Base-by-base conservation (phyloP, 768 basidiomycete genomes). In the Nidularia pulvinata region DNA sequence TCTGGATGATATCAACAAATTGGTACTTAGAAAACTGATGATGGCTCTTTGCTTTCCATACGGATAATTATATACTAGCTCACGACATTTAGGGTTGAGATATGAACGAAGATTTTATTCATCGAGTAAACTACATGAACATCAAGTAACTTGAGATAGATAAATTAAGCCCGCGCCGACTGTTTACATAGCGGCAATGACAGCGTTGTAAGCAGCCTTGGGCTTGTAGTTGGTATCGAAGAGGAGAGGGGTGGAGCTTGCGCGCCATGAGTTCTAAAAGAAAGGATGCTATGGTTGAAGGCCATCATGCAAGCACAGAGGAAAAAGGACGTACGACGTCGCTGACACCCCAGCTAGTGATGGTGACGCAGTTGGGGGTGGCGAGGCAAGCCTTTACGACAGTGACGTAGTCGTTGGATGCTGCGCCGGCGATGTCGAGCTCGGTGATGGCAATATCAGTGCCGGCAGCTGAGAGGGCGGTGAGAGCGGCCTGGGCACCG, bases 321-420 rank as follows among this genome's bases (percentile, higher is more conserved):
- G 7, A 16, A 7, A 16, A n/a, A n/a, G n/a, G 1, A 63, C 70
- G 48, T 52, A 75, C 78, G 46, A 64, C 62, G 57, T 81, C 78
- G 59, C 73, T 69, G 42, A 80, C 75, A 61, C 77, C 77, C 78
- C 78, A 81, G 47, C 67, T 69, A 33, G 79, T 80, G 63, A 81
- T 77, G n/a, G 72, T 68, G 30, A 78, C 69, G 59, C 80, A 81
- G 13, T 57, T 55, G 1, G 75, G 62, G 6, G 71, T 69, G 33
- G 64, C 65, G 46, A 80, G 57, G 61, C 79, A 82, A 7, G 80
- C 80, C 33, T 74, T 74, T 22, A 71, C 71, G 43, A 79, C 79
- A 2, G 67, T 63, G 30, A 60, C 64, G 59, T 81, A 81, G 62
- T 81, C 79, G 49, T 65, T 73, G n/a, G 73, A 48, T 0, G 70